Conservation (phyloP, 306 rosid genomes). For the Trifolium repens region DNA sequence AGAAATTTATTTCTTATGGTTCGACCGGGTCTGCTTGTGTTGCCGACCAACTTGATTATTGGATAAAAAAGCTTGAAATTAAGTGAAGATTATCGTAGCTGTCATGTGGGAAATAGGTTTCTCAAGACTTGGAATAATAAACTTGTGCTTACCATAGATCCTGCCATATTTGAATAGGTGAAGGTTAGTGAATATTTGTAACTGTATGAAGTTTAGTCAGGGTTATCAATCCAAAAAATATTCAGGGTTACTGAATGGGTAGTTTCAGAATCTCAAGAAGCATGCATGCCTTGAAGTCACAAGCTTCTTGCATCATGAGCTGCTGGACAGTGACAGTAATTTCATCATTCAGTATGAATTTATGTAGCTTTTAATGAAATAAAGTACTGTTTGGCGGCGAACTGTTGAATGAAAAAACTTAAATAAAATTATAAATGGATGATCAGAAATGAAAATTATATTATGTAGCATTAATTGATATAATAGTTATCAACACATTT, state of each 20-base stretch:
- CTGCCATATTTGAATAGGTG: conserved; percentile 14
- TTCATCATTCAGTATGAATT: not conserved
- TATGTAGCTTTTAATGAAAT: not conserved
- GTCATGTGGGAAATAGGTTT: not conserved
- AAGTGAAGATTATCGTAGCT: conserved; percentile 27
- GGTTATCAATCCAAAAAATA: not conserved
- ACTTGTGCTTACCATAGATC: not conserved
- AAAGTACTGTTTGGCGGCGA: no score
- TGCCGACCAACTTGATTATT: conserved; percentile 66
- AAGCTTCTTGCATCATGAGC: conserved; percentile 18
- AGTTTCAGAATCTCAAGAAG: conserved; percentile 17
- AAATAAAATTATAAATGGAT: no score
- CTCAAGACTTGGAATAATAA: conserved; percentile 8
- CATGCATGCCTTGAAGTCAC: conserved; percentile 10
- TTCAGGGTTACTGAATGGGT: conserved; percentile 22
- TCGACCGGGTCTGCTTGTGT: conserved; percentile 91
- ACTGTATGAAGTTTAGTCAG: not conserved
- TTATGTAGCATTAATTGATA: no score
- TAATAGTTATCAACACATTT: no score
- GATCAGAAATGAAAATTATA: no score
- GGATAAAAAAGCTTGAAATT: conserved; percentile 69
- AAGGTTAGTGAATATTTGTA: conserved; percentile 14
- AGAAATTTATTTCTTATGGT: conserved; percentile 88
- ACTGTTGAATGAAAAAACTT: no score
- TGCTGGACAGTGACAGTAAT: conserved; percentile 28